Evolutionary conservation across 768 basidiomycete genomes (phyloP).

Genomic region (Pleurotus eryngii): DNA sequence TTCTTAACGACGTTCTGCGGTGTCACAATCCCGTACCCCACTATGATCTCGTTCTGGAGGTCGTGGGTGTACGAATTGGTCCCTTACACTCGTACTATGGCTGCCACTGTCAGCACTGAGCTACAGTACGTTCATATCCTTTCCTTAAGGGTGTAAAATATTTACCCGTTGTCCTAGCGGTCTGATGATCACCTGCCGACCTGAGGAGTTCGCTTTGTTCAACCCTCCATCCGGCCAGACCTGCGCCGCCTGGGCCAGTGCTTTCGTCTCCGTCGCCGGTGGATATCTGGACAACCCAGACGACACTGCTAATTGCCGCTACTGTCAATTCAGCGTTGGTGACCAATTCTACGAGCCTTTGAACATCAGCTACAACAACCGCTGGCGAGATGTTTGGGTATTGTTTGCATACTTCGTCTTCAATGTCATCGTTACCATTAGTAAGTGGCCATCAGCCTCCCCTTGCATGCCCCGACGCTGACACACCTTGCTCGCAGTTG

Average conservation of each 20-base stretch:
- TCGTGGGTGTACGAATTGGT: constrained; percentile 74
- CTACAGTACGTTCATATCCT: constrained; percentile 48
- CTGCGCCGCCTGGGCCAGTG: constrained; percentile 65
- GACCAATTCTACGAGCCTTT: constrained; percentile 70
- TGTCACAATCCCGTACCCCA: constrained; percentile 70
- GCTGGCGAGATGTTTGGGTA: constrained; percentile 72
- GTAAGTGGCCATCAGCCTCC: constrained; percentile 22
- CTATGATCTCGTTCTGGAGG: constrained; percentile 64
- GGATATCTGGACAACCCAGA: constrained; percentile 74
- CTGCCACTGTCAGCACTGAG: constrained; percentile 75
- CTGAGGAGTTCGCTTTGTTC: constrained; percentile 70
- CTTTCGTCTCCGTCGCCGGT: constrained; percentile 58
- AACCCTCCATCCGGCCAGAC: constrained; percentile 72
- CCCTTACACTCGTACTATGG: constrained; percentile 69
- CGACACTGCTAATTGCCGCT: constrained; percentile 60
- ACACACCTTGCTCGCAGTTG: constrained; percentile 35
- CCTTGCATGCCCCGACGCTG: no score
- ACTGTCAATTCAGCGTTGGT: constrained; percentile 55
- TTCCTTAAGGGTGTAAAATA: neutral
- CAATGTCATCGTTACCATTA: constrained; percentile 62
- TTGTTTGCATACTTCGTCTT: constrained; percentile 64
- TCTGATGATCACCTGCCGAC: constrained; percentile 57
- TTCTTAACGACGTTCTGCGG: constrained; percentile 76
- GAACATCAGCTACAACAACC: constrained; percentile 56
- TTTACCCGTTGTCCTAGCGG: constrained; percentile 38